A percentile compares a stretch with the other conserved stretches of the same genome.
These are phyloP conservation scores for Aspergillus puulaauensis DNA, from an alignment of 2,329 filamentous ascomycete species.

Conservation along the genomic window DNA sequence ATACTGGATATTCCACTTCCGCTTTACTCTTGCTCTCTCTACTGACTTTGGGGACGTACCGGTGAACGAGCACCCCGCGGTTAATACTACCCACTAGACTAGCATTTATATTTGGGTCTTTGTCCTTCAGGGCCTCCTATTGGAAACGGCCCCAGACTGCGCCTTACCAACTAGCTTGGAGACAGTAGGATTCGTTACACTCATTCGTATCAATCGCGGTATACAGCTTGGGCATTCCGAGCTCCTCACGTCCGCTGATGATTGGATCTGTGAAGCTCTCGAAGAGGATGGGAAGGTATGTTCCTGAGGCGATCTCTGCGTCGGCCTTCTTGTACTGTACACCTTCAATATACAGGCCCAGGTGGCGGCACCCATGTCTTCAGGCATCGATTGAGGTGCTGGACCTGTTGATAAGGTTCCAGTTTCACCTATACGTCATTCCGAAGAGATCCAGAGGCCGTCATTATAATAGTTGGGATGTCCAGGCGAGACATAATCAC, in stretches of 20 bases:
- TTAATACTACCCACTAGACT: slow-evolving; percentile 31
- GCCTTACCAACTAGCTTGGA: slow-evolving; percentile 46
- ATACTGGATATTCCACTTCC: slow-evolving; percentile 37
- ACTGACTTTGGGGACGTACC: slow-evolving; percentile 59
- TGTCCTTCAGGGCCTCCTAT: slow-evolving; percentile 34
- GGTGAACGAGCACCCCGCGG: slow-evolving; percentile 53
- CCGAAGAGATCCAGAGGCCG: no score
- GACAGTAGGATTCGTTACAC: slow-evolving; percentile 35
- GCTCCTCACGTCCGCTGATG: no score
- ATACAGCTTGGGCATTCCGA: slow-evolving; percentile 58
- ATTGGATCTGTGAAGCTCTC: no score
- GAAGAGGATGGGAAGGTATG: fast-evolving
- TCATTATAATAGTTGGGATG: no score
- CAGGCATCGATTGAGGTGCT: no score
- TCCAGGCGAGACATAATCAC: no score
- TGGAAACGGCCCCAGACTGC: slow-evolving; percentile 38
- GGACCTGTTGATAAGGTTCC: no score
- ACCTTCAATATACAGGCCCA: no score
- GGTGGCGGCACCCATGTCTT: no score
- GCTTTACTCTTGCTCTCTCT: slow-evolving; percentile 46
- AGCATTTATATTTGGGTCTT: slow-evolving; percentile 19
- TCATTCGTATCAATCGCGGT: slow-evolving; percentile 49
- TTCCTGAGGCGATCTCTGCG: no score
- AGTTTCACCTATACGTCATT: no score
- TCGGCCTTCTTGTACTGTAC: no score